These are phyloP conservation scores for Drechslera avenae DNA, from an alignment of 2,329 filamentous ascomycete genomes.

Conservation along the genomic window DNA sequence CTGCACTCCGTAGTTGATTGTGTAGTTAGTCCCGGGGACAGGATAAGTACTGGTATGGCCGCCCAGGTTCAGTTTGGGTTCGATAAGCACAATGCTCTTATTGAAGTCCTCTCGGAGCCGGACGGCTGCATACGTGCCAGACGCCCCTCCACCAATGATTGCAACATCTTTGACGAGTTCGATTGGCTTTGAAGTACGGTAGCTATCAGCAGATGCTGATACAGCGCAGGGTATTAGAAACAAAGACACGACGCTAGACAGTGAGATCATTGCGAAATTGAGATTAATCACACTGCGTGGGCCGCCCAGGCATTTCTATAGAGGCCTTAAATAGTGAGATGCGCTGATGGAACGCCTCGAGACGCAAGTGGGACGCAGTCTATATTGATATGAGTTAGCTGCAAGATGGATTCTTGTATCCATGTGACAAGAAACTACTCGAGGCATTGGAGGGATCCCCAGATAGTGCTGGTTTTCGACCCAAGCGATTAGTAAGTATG, in stretches of 20 bases:
- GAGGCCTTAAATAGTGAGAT: no score
- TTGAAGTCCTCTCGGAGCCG: constrained; percentile 48
- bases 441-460: no score
- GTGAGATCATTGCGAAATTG: not conserved
- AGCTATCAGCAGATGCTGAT: not conserved
- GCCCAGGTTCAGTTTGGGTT: constrained; percentile 50
- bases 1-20: constrained; percentile 48
- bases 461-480: no score
- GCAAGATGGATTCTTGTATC: no score
- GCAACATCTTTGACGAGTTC: constrained; percentile 32
- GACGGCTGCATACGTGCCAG: constrained; percentile 53
- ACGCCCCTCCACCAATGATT: constrained; percentile 54
- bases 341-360: no score
- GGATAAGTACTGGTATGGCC: constrained; percentile 58
- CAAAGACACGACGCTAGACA: not conserved
- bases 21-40: constrained; percentile 42
- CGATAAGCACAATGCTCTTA: constrained; percentile 51
- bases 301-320: no score
- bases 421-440: no score
- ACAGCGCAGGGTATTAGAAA: not conserved
- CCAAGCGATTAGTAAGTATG: no score
- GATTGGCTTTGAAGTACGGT: not conserved
- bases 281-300: no score
- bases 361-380: no score
- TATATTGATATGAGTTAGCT: no score